Conservation (phyloP, 2,329 filamentous ascomycete species). For the Talaromyces sp. region DNA sequence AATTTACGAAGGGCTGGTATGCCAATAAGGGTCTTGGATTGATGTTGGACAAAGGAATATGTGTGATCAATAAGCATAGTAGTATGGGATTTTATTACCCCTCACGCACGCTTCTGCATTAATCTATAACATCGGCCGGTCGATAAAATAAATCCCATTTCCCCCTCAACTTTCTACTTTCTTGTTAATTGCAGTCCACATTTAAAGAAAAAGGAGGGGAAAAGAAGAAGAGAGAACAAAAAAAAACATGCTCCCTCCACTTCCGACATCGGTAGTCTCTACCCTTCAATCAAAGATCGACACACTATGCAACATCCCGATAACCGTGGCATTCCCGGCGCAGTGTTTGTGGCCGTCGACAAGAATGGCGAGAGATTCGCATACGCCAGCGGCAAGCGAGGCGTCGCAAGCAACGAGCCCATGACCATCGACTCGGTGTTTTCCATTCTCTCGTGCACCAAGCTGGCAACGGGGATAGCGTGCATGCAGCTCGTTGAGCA, state of each 20-base stretch:
- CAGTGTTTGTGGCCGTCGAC: constrained; percentile 16
- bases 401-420: constrained; percentile 14
- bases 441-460: constrained; percentile 56
- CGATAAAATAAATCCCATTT: too few relatives aligned
- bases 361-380: constrained; percentile 20
- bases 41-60: not conserved
- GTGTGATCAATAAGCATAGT: not conserved
- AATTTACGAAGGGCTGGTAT: not conserved
- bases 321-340: not conserved
- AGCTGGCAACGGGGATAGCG: constrained; percentile 49
- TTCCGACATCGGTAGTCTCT: not conserved
- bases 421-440: constrained; percentile 24
- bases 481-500: constrained; percentile 55
- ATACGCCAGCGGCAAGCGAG: constrained; percentile 21
- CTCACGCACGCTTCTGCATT: not conserved
- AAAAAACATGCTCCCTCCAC: not conserved
- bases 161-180: not conserved
- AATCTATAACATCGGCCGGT: not conserved
- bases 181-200: not conserved
- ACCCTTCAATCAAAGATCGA: not conserved
- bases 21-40: not conserved
- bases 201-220: not conserved
- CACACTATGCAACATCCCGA: not conserved
- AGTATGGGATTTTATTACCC: too few relatives aligned
- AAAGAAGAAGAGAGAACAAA: not conserved